phyloP scores from a whole-genome alignment of 352 stramenopile genomes.

The Phytophthora litchii region DNA sequence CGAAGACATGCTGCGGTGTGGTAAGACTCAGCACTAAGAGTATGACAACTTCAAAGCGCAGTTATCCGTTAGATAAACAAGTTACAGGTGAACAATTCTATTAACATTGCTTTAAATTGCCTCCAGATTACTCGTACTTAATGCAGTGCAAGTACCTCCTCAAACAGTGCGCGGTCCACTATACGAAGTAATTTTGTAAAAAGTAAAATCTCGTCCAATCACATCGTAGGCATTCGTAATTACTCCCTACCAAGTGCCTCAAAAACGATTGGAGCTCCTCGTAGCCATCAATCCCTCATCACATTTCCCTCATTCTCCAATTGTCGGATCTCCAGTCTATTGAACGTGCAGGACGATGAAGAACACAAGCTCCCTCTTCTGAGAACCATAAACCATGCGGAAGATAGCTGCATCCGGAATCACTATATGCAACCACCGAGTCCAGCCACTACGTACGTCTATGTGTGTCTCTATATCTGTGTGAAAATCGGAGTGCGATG shows the following conservation, averaged over 20 bases:
- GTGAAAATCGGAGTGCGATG: constrained; percentile 70
- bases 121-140: too few species aligned
- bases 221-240: neutral
- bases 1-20: constrained; percentile 7
- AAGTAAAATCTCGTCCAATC: constrained; percentile 14
- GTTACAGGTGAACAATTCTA: constrained; percentile 25
- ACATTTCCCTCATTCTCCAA: constrained; percentile 31
- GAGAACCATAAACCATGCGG: constrained; percentile 64
- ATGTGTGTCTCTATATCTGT: constrained; percentile 27
- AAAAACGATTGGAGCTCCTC: constrained; percentile 28
- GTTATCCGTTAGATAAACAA: constrained; percentile 40
- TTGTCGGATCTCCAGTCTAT: constrained; percentile 12
- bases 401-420: constrained; percentile 92
- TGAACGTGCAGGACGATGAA: constrained; percentile 61
- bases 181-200: neutral
- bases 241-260: neutral
- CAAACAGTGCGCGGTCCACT: neutral
- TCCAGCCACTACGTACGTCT: constrained; percentile 45
- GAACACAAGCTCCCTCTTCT: constrained; percentile 91
- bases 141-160: too few species aligned
- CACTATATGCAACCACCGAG: constrained; percentile 88
- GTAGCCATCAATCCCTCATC: neutral
- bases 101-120: too few species aligned
- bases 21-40: constrained; percentile 1
- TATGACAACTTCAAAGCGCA: constrained; percentile 18